Conservation (phyloP, 2,329 filamentous ascomycete genomes). For the Clarireedia hainanense region DNA sequence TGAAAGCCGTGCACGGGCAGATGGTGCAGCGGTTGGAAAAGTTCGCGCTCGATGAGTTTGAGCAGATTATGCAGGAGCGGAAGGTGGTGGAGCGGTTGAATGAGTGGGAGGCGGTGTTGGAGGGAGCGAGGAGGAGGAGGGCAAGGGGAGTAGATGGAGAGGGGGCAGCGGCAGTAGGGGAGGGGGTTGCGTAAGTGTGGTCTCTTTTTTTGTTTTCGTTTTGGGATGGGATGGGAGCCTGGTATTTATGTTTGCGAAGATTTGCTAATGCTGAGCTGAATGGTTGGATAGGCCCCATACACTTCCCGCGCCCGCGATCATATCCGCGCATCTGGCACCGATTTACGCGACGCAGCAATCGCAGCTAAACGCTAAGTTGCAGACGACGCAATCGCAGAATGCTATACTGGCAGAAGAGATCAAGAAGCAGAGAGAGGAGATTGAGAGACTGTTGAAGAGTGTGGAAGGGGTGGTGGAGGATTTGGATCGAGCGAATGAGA, state of each 20-base stretch:
- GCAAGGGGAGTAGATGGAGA: constrained; percentile 8
- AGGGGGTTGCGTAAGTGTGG: constrained; percentile 1
- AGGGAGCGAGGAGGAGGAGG: constrained; percentile 36
- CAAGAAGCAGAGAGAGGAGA: constrained; percentile 45
- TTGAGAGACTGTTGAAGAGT: constrained; percentile 40
- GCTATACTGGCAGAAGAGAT: constrained; percentile 44
- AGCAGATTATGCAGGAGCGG: constrained; percentile 42
- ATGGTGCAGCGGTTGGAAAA: constrained; percentile 48
- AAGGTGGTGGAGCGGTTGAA: constrained; percentile 51
- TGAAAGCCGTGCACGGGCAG: constrained; percentile 48
- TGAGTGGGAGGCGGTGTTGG: constrained; percentile 48
- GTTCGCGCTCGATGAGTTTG: constrained; percentile 53
- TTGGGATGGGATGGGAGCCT: too few relatives aligned
- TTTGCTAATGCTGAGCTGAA: too few relatives aligned
- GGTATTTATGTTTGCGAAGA: too few relatives aligned
- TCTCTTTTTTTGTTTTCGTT: not conserved
- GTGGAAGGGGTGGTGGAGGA: constrained; percentile 48
- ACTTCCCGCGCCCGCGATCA: constrained; percentile 43
- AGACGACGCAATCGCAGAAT: constrained; percentile 50
- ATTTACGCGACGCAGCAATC: constrained; percentile 45
- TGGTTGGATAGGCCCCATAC: constrained; percentile 41
- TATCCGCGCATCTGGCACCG: constrained; percentile 47
- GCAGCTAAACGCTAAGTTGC: constrained; percentile 48
- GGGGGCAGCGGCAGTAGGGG: not conserved
- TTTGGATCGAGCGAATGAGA: constrained; percentile 40